Evolutionary conservation across 1,284 basidiomycete species (phyloP), one percentile per base, ranked within the genome.

Genomic region (Sporisorium exsertum): DNA sequence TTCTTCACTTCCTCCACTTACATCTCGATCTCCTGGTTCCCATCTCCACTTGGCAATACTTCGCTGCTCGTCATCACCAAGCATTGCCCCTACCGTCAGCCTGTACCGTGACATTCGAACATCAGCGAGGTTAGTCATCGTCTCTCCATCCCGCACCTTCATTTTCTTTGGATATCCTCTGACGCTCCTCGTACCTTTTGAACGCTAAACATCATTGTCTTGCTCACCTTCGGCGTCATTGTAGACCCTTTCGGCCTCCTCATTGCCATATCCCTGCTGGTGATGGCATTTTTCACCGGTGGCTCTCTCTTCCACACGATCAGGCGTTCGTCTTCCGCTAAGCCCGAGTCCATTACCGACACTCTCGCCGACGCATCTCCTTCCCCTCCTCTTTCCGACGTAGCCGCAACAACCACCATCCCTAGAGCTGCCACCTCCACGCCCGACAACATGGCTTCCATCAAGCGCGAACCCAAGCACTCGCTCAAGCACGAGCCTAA

Each of bases 201-300:
- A 20, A 9, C 49, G 22, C 26, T 22, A 24, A 47, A 18, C 37
- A 24, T 22, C 26, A 27, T 33, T 10, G 4, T n/a, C 49, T 40
- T 29, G 47, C 47, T 24, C 47, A 29, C 33, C 16, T n/a, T 29
- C 29, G 20, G 9, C 29, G 7, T 13, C 46, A 20, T 26, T 8
- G 24, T 33, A 29, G 15, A 15, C n/a, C n/a, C n/a, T 5, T n/a
- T 46, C 58, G 9, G 13, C 22, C n/a, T 18, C 13, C 16, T 32
- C 27, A 6, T 52, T 26, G 56, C 29, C 24, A 33, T 10, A 15
- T 12, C 26, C 27, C 9, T 29, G 10, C 50, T 51, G 55, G 42
- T 55, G 22, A 64, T 58, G 42, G 49, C 43, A 3, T 45, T 55
- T 15, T 58, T 33, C 43, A 43, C 35, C 12, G 20, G 63, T 32